phyloP scores from a whole-genome alignment of 495 filamentous ascomycete genomes.

The Aspergillus conjunctus region DNA sequence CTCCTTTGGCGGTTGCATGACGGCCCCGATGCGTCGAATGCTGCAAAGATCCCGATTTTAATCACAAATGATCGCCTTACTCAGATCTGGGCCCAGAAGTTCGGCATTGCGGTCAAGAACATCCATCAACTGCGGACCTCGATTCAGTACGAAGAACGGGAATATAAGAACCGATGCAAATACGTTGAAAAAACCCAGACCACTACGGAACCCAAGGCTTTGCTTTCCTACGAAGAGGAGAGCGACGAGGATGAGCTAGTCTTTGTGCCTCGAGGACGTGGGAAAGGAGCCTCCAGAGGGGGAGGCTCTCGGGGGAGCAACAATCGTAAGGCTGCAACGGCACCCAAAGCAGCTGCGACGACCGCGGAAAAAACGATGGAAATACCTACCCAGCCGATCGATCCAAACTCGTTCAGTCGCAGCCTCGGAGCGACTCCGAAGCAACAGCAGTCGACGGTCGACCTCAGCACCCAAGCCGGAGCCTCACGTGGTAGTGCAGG shows the following conservation, averaged over 20 bases:
- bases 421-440: constrained; percentile 34
- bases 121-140: constrained; percentile 61
- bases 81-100: constrained; percentile 59
- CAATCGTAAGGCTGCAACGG: constrained; percentile 25
- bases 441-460: constrained; percentile 35
- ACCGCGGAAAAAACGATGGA: constrained; percentile 38
- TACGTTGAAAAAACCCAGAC: constrained; percentile 50
- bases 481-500: constrained; percentile 42
- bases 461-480: constrained; percentile 42
- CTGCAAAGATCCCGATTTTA: constrained; percentile 50
- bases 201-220: constrained; percentile 40
- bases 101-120: constrained; percentile 60
- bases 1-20: constrained; percentile 62
- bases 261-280: constrained; percentile 53
- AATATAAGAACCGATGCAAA: constrained; percentile 57
- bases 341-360: constrained; percentile 31
- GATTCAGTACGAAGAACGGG: constrained; percentile 60
- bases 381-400: constrained; percentile 55
- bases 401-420: constrained; percentile 58
- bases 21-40: constrained; percentile 43
- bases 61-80: constrained; percentile 62
- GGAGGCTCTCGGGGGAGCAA: constrained; percentile 41
- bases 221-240: constrained; percentile 50
- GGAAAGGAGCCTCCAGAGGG: constrained; percentile 43
- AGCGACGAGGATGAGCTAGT: constrained; percentile 64